phyloP scores from a whole-genome alignment of 352 stramenopile species.

The Albugo laibachii region DNA sequence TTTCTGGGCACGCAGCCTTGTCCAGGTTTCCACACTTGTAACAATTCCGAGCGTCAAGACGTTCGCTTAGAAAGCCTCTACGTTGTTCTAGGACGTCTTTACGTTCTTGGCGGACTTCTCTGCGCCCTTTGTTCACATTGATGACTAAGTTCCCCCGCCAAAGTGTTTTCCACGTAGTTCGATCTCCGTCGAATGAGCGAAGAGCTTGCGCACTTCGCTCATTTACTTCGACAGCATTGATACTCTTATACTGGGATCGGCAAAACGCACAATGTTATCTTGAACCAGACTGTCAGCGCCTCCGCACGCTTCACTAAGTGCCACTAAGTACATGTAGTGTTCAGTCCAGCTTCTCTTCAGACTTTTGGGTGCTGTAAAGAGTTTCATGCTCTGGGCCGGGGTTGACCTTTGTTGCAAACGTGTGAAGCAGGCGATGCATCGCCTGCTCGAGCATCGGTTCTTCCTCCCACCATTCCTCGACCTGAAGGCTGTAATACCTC shows the following conservation, averaged over 20 bases:
- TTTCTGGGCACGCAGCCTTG: background rate
- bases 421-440: background rate
- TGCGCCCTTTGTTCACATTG: no score
- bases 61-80: background rate
- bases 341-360: slow-evolving; percentile 1
- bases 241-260: background rate
- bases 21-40: background rate
- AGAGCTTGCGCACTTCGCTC: background rate
- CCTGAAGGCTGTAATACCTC: background rate
- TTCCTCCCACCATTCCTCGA: background rate
- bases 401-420: slow-evolving; percentile 1
- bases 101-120: no score
- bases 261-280: background rate
- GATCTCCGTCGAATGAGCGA: background rate
- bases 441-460: background rate
- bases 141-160: background rate
- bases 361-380: slow-evolving; percentile 1
- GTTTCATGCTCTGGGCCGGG: background rate
- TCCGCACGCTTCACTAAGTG: background rate
- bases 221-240: background rate
- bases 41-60: no score
- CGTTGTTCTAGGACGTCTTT: background rate
- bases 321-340: slow-evolving; percentile 4
- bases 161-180: background rate
- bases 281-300: slow-evolving; percentile 1